Evolutionary conservation across 2,329 filamentous ascomycete species (phyloP).

Genomic region (Tolypocladium cylindrosporum): DNA sequence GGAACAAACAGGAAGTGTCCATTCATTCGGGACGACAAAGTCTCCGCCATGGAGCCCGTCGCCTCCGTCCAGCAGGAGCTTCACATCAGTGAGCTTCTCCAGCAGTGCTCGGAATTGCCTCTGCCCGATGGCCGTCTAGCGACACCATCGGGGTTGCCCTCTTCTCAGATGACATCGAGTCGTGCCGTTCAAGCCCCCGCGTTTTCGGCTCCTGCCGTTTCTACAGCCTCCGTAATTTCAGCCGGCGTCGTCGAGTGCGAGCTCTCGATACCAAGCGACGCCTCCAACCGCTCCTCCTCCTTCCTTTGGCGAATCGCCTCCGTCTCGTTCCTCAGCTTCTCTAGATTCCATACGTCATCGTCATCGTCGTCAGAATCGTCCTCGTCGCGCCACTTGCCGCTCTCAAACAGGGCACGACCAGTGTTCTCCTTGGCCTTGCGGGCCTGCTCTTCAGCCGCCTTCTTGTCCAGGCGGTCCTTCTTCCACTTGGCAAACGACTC

Average conservation of each 20-base stretch:
- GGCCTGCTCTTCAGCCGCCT: constrained; percentile 85
- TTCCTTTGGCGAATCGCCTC: constrained; percentile 63
- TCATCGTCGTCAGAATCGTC: constrained; percentile 53
- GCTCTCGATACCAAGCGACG: constrained; percentile 16
- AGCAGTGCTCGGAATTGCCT: constrained; percentile 17
- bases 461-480: constrained; percentile 87
- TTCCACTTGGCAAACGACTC: constrained; percentile 97
- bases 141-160: neutral
- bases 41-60: neutral
- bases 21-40: neutral
- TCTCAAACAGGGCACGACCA: constrained; percentile 89
- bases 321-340: constrained; percentile 75
- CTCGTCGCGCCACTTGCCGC: constrained; percentile 76
- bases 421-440: constrained; percentile 90
- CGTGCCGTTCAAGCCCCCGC: constrained; percentile 6
- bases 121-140: constrained; percentile 4
- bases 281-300: constrained; percentile 60
- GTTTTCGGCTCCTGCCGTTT: constrained; percentile 4
- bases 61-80: constrained; percentile 6
- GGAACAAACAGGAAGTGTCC: neutral
- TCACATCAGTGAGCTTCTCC: constrained; percentile 2
- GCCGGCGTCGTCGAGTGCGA: neutral
- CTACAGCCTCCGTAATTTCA: neutral
- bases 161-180: neutral
- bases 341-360: constrained; percentile 67